Conservation (phyloP, 176 grass and related monocot species). For the Alopecurus myosuroides region DNA sequence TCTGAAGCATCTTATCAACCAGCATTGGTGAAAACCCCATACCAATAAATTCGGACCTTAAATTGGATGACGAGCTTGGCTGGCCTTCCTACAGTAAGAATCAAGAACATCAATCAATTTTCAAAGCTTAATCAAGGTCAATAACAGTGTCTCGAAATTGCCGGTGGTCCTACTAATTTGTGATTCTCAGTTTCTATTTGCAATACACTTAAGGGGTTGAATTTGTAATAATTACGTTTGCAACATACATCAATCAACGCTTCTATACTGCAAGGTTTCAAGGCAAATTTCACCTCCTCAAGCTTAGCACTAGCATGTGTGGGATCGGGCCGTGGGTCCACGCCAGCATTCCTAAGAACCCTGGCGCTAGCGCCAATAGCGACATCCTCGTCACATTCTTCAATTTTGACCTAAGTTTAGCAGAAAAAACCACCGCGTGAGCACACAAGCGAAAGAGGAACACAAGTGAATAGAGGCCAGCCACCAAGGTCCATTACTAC, state of each 20-base stretch:
- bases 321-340: constrained; percentile 3
- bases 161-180: not conserved
- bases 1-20: constrained; percentile 66
- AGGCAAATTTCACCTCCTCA: constrained; percentile 13
- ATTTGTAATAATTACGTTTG: not conserved
- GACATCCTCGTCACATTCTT: constrained; percentile 39
- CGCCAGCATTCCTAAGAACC: not conserved
- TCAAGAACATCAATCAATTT: constrained; percentile 15
- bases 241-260: not conserved
- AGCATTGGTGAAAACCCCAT: constrained; percentile 69
- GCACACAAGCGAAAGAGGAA: not conserved
- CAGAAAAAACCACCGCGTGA: not conserved
- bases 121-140: not conserved
- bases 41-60: constrained; percentile 66
- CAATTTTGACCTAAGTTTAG: constrained; percentile 60
- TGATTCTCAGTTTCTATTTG: not conserved
- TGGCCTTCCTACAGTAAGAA: constrained; percentile 43
- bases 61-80: constrained; percentile 47
- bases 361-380: not conserved
- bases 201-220: not conserved
- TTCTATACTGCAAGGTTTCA: not conserved
- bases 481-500: not conserved
- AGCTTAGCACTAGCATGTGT: constrained; percentile 25
- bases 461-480: not conserved
- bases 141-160: not conserved